Percentiles rank a stretch among this genome's conserved stretches.
phyloP scores from a whole-genome alignment of 805 yeast genomes.

The Isabelozyma pseudorhagii region DNA sequence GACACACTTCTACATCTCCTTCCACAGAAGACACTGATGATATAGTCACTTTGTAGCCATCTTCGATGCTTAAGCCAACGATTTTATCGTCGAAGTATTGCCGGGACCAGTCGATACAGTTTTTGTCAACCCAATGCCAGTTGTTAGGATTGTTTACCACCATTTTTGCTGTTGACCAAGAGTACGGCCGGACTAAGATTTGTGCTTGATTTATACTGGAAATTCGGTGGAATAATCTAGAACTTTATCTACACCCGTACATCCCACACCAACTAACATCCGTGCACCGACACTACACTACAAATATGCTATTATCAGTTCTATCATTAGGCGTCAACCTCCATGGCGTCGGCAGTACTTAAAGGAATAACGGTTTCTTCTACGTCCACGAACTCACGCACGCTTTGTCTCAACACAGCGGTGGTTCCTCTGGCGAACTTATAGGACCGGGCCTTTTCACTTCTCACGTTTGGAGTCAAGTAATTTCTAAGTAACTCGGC shows the following conservation, averaged over 20 bases:
- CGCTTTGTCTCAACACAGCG: conserved; percentile 67
- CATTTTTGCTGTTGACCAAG: conserved; percentile 45
- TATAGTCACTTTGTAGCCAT: conserved; percentile 30
- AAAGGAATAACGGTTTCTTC: conserved; percentile 57
- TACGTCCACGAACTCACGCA: conserved; percentile 63
- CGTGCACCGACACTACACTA: background rate
- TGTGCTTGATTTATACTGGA: background rate
- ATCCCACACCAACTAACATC: background rate
- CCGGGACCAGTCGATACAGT: conserved; percentile 89
- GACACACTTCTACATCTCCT: conserved; percentile 97
- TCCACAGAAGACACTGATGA: conserved; percentile 58
- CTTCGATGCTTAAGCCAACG: conserved; percentile 45
- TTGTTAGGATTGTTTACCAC: conserved; percentile 96
- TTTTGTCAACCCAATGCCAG: conserved; percentile 99
- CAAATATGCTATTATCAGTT: background rate
- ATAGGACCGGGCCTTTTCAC: conserved; percentile 75
- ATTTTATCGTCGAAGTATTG: conserved; percentile 67
- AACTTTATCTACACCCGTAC: conserved; percentile 1
- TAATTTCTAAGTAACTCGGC: conserved; percentile 84
- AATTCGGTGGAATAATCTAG: conserved; percentile 12
- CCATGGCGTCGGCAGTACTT: conserved; percentile 33
- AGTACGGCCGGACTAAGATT: background rate
- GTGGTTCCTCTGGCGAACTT: conserved; percentile 94
- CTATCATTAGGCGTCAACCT: conserved; percentile 33
- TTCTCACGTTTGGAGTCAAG: conserved; percentile 87